A percentile compares a stretch with the other conserved stretches of the same genome.
These are phyloP conservation scores for Fusarium goolgardi DNA, from an alignment of 2,329 filamentous ascomycete genomes.

Conservation along the genomic window DNA sequence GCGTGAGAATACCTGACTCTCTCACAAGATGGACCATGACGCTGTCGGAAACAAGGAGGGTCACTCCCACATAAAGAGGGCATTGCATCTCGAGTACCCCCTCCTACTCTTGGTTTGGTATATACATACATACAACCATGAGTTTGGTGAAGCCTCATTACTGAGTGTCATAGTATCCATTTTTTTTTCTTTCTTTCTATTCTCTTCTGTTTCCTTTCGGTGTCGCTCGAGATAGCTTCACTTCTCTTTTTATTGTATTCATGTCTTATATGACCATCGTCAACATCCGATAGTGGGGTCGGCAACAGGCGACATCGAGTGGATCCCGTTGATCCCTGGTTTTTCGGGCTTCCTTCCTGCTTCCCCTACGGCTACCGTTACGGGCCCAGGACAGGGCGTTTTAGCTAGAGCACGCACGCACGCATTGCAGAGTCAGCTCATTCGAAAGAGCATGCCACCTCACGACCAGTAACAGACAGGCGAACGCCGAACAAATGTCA, in stretches of 20 bases:
- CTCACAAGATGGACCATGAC: conserved; percentile 26
- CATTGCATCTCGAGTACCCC: conserved; percentile 29
- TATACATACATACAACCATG: conserved; percentile 14
- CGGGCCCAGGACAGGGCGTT: not conserved
- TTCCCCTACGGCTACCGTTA: not conserved
- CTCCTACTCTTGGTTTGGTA: conserved; percentile 15
- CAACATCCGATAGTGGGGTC: conserved; percentile 50
- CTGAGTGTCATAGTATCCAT: not conserved
- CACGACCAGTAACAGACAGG: conserved; percentile 21
- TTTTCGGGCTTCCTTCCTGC: not conserved
- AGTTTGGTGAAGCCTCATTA: conserved; percentile 3
- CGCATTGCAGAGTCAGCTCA: conserved; percentile 35
- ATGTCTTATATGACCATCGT: conserved; percentile 36
- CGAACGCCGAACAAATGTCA: not conserved
- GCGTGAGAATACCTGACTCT: conserved; percentile 31
- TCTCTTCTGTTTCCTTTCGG: not conserved
- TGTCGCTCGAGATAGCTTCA: conserved; percentile 28
- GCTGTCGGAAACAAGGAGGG: conserved; percentile 28
- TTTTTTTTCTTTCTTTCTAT: not conserved
- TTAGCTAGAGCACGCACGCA: conserved; percentile 23
- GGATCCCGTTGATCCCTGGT: conserved; percentile 41
- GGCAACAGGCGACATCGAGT: conserved; percentile 47
- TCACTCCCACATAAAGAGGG: conserved; percentile 45
- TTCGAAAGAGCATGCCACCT: conserved; percentile 44
- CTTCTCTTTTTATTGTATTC: conserved; percentile 7